These are phyloP conservation scores for Areca catechu DNA, from an alignment of 176 grass and related monocot genomes.

Conservation along the genomic window DNA sequence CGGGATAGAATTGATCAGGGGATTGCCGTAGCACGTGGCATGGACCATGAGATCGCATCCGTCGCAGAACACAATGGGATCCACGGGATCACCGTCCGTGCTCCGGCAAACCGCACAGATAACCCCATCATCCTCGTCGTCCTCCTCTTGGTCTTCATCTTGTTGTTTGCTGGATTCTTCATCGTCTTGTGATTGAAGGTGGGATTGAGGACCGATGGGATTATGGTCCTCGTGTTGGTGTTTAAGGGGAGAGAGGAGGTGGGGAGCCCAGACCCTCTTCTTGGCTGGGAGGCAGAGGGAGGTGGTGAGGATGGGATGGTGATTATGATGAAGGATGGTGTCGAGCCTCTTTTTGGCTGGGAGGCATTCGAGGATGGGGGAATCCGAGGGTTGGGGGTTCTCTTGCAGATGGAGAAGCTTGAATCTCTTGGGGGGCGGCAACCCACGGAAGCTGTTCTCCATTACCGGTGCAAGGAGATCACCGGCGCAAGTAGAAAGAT, in stretches of 20 bases:
- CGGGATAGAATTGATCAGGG: conserved; percentile 48
- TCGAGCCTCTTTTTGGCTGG: conserved; percentile 26
- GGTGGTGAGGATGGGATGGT: neutral
- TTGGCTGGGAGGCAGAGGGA: conserved; percentile 50
- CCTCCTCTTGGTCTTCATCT: neutral
- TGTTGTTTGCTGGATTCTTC: neutral
- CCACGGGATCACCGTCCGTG: conserved; percentile 75
- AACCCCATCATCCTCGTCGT: conserved; percentile 66
- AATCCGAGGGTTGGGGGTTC: neutral
- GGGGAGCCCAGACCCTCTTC: conserved; percentile 39
- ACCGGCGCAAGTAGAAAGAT: no score
- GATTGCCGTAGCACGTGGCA: conserved; percentile 76
- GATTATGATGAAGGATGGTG: neutral
- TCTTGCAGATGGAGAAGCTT: conserved; percentile 26
- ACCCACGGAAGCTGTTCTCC: conserved; percentile 20
- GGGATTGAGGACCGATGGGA: no score
- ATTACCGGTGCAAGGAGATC: neutral
- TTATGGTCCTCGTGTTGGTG: conserved; percentile 6
- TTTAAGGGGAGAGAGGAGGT: neutral
- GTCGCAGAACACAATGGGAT: conserved; percentile 94
- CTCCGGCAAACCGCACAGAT: conserved; percentile 62
- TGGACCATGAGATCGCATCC: conserved; percentile 95
- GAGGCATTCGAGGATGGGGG: conserved; percentile 8
- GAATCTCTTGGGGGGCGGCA: conserved; percentile 80
- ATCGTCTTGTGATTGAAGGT: neutral